These are phyloP conservation scores for Papilionanthe hybrid DNA, from an alignment of 116 monocot species.

Conservation along the genomic window DNA sequence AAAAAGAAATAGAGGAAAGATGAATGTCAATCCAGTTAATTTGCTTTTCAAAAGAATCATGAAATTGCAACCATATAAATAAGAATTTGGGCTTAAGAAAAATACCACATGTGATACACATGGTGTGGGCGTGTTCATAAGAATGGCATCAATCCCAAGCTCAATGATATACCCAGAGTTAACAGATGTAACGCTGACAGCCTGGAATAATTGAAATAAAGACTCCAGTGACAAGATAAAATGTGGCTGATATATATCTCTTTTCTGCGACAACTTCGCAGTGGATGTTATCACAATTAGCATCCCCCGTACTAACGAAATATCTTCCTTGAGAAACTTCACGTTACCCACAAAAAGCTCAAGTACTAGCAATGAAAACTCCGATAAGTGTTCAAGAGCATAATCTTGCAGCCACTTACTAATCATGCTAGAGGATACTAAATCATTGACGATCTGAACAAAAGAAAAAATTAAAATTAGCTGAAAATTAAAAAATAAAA, in stretches of 20 bases:
- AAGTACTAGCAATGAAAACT: conserved; percentile 55
- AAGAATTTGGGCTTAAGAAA: neutral
- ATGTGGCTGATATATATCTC: conserved; percentile 63
- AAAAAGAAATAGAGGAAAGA: neutral
- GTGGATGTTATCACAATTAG: conserved; percentile 49
- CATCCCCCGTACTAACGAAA: conserved; percentile 41
- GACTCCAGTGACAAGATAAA: conserved; percentile 57
- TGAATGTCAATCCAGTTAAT: neutral
- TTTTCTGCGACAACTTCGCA: conserved; percentile 59
- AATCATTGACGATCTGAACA: conserved; percentile 51
- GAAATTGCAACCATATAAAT: neutral
- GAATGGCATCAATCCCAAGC: conserved; percentile 44
- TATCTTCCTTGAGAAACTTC: conserved; percentile 41
- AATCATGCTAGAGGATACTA: conserved; percentile 34
- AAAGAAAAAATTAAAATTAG: neutral
- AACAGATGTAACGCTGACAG: conserved; percentile 24
- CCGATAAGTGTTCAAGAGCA: conserved; percentile 67
- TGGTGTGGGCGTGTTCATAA: conserved; percentile 57
- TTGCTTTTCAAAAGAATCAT: neutral
- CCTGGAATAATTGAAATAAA: conserved; percentile 39
- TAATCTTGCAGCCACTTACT: conserved; percentile 62
- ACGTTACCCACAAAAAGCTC: conserved; percentile 12
- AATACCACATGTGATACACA: conserved; percentile 45
- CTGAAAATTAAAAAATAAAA: neutral
- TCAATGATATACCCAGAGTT: conserved; percentile 16